Conservation (phyloP, 495 filamentous ascomycete genomes). For the Trichoderma orchidacearum region DNA sequence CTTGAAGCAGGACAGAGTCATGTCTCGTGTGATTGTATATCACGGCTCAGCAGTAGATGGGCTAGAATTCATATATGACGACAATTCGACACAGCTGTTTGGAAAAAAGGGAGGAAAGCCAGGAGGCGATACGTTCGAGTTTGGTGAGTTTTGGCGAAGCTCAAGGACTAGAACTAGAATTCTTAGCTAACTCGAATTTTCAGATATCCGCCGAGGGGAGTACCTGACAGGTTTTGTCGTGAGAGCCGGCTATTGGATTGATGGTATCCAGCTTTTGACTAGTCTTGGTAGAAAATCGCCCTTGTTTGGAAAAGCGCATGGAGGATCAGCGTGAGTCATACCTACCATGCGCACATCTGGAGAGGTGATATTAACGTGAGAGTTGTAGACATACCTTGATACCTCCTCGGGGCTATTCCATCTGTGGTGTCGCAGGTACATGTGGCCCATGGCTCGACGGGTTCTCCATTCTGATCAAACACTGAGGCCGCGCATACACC, state of each 20-base stretch:
- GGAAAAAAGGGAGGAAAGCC: slow-evolving; percentile 67
- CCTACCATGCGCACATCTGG: background rate
- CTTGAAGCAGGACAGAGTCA: slow-evolving; percentile 53
- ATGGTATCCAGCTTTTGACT: slow-evolving; percentile 83
- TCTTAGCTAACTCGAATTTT: slow-evolving; percentile 10
- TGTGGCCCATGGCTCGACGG: slow-evolving; percentile 76
- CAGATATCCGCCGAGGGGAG: slow-evolving; percentile 76
- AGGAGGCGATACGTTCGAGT: slow-evolving; percentile 61
- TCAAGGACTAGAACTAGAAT: background rate
- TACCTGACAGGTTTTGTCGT: slow-evolving; percentile 78
- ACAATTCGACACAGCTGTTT: slow-evolving; percentile 76
- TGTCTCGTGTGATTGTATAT: slow-evolving; percentile 64
- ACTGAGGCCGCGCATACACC: slow-evolving; percentile 28
- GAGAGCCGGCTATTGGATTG: slow-evolving; percentile 71
- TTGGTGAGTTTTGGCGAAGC: slow-evolving; percentile 43
- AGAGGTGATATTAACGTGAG: background rate
- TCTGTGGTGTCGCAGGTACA: slow-evolving; percentile 78
- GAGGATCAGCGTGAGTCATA: slow-evolving; percentile 64
- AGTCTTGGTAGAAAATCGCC: slow-evolving; percentile 75
- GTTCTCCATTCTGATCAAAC: slow-evolving; percentile 74
- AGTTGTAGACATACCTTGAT: slow-evolving; percentile 66
- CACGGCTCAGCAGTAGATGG: slow-evolving; percentile 72
- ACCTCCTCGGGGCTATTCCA: slow-evolving; percentile 76
- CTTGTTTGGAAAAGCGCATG: slow-evolving; percentile 67
- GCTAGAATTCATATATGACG: slow-evolving; percentile 87